Conservation (phyloP, 2,329 filamentous ascomycete genomes). For the Magnaporthiopsis rhizophila region DNA sequence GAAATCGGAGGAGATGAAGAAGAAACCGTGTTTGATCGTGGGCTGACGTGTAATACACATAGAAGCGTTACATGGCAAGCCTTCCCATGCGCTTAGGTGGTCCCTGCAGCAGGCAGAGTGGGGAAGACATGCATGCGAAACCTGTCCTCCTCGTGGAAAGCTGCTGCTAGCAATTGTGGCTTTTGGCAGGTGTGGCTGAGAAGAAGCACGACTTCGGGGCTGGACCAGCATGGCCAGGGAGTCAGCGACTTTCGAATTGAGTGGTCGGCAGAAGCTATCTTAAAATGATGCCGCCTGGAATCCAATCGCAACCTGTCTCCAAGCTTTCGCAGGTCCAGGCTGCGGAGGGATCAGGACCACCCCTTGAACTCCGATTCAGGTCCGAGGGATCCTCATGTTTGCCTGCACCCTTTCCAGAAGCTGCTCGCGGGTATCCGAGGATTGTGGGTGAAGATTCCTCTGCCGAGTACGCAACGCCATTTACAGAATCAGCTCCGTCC, state of each 20-base stretch:
- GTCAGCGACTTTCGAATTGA: background rate
- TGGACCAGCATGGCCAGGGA: too few relatives aligned
- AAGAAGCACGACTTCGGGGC: background rate
- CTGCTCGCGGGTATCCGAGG: conserved; percentile 34
- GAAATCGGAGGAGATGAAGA: background rate
- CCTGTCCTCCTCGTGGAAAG: conserved; percentile 1
- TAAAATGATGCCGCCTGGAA: too few relatives aligned
- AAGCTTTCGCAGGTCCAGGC: background rate
- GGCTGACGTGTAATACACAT: background rate
- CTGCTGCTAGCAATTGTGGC: background rate
- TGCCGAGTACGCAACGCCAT: conserved; percentile 15
- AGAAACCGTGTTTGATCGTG: background rate
- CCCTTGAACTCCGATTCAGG: conserved; percentile 14
- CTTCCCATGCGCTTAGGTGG: background rate
- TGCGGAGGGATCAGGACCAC: background rate
- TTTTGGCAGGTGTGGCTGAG: background rate
- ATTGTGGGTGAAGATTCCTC: conserved; percentile 39
- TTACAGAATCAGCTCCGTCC: background rate
- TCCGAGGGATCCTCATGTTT: conserved; percentile 35
- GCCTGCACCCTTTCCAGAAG: conserved; percentile 37
- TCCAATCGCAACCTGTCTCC: background rate
- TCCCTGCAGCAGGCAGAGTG: background rate
- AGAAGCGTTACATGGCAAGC: background rate
- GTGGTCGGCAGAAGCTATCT: too few relatives aligned
- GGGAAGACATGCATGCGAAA: background rate